Conservation (phyloP, 345 rosid species). For the Corymbia maculata region DNA sequence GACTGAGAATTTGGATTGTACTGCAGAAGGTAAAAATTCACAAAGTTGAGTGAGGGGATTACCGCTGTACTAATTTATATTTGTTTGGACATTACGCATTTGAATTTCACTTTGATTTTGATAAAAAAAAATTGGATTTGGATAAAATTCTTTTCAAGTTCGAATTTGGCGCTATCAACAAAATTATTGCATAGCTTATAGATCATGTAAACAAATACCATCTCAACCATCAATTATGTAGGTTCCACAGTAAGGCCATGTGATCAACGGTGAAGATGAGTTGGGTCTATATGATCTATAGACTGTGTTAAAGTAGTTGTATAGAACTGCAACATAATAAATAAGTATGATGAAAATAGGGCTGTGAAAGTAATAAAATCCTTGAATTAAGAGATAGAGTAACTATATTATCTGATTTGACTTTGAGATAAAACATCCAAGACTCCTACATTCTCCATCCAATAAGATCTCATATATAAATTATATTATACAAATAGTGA, state of each 20-base stretch:
- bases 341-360: background rate
- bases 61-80: background rate
- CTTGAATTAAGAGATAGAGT: background rate
- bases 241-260: accelerated
- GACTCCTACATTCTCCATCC: background rate
- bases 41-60: background rate
- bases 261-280: background rate
- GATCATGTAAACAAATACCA: background rate
- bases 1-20: background rate
- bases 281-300: background rate
- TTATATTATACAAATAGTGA: background rate
- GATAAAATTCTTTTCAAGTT: background rate
- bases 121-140: background rate
- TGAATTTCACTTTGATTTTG: background rate
- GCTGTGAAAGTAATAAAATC: background rate
- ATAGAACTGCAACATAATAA: background rate
- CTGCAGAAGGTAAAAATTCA: too few species aligned
- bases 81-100: background rate
- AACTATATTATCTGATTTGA: background rate
- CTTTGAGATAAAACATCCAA: background rate
- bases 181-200: background rate
- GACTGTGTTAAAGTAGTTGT: background rate
- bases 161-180: background rate
- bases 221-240: background rate
- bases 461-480: background rate